phyloP scores from a whole-genome alignment of 805 yeast species.

The Yarrowia bubula region DNA sequence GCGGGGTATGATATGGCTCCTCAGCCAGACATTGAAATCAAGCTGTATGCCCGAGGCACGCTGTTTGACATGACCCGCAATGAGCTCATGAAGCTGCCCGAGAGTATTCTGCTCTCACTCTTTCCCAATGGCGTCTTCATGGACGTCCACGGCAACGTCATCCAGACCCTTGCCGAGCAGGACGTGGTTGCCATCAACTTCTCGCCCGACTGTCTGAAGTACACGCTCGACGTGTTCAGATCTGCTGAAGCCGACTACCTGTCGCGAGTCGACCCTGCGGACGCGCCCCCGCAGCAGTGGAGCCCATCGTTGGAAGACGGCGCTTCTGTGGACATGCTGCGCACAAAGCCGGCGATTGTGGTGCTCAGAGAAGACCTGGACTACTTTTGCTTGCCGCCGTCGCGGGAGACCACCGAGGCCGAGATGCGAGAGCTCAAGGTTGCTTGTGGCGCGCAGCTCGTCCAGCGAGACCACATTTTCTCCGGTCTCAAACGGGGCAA shows the following conservation, averaged over 20 bases:
- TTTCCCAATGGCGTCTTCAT: constrained; percentile 89
- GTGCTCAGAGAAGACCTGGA: constrained; percentile 93
- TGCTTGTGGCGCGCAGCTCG: constrained; percentile 67
- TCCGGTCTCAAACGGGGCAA: constrained; percentile 58
- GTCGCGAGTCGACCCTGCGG: background rate
- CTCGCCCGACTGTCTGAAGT: constrained; percentile 81
- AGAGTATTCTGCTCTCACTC: constrained; percentile 77
- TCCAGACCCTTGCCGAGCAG: constrained; percentile 73
- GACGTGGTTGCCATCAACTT: constrained; percentile 78
- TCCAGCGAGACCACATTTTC: constrained; percentile 60
- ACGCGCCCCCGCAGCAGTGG: background rate
- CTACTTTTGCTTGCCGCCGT: constrained; percentile 84
- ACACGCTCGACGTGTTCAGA: constrained; percentile 70
- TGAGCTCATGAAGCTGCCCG: constrained; percentile 89
- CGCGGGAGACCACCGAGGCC: constrained; percentile 51
- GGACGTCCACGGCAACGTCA: constrained; percentile 72
- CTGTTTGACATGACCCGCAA: constrained; percentile 77
- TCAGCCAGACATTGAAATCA: constrained; percentile 55
- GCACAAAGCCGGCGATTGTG: constrained; percentile 82
- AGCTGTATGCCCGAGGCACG: constrained; percentile 72
- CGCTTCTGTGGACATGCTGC: constrained; percentile 60
- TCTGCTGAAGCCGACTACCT: constrained; percentile 49
- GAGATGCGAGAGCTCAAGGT: constrained; percentile 68
- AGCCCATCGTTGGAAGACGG: constrained; percentile 31
- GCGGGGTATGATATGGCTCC: constrained; percentile 11